Evolutionary conservation across 768 basidiomycete genomes (phyloP).

Genomic region (Xerocomus spinulosus): DNA sequence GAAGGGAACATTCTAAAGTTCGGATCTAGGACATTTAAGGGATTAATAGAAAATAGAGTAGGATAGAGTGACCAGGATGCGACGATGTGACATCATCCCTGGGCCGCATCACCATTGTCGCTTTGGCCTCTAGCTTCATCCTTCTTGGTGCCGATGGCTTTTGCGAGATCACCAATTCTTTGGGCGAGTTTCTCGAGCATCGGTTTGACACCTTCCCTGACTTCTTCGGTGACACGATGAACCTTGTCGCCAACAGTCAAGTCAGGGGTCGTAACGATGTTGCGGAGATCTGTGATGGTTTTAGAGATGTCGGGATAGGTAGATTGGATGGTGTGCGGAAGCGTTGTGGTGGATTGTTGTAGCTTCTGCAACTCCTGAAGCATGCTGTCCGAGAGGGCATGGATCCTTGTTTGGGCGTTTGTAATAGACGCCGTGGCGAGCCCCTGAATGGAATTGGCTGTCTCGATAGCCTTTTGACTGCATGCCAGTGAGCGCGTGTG

Average conservation of each 20-base stretch:
- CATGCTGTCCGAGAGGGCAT: slow-evolving; percentile 62
- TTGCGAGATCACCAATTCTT: slow-evolving; percentile 31
- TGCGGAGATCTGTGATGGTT: slow-evolving; percentile 49
- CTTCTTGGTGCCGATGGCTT: slow-evolving; percentile 24
- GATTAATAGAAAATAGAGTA: slow-evolving; percentile 12
- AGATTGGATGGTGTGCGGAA: slow-evolving; percentile 58
- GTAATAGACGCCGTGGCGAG: slow-evolving; percentile 55
- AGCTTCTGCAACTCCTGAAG: slow-evolving; percentile 62
- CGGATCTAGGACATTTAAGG: slow-evolving; percentile 22
- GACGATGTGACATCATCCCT: slow-evolving; percentile 7
- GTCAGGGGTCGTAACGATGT: slow-evolving; percentile 50
- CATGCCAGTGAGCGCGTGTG: slow-evolving; percentile 4
- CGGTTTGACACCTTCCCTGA: slow-evolving; percentile 57
- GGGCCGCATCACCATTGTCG: slow-evolving; percentile 7
- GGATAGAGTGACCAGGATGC: slow-evolving; percentile 1
- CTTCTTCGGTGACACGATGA: slow-evolving; percentile 49
- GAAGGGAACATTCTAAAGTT: slow-evolving; percentile 23
- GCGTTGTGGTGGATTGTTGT: slow-evolving; percentile 51
- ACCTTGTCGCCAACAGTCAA: slow-evolving; percentile 62
- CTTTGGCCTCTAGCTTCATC: slow-evolving; percentile 19
- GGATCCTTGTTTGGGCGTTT: slow-evolving; percentile 53
- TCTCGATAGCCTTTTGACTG: slow-evolving; percentile 67
- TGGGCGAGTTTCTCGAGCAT: slow-evolving; percentile 50
- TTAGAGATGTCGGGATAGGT: slow-evolving; percentile 51
- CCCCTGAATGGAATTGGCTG: slow-evolving; percentile 57